Evolutionary conservation across 768 basidiomycete genomes (phyloP).

Genomic region (Paxillus rubicundulus): DNA sequence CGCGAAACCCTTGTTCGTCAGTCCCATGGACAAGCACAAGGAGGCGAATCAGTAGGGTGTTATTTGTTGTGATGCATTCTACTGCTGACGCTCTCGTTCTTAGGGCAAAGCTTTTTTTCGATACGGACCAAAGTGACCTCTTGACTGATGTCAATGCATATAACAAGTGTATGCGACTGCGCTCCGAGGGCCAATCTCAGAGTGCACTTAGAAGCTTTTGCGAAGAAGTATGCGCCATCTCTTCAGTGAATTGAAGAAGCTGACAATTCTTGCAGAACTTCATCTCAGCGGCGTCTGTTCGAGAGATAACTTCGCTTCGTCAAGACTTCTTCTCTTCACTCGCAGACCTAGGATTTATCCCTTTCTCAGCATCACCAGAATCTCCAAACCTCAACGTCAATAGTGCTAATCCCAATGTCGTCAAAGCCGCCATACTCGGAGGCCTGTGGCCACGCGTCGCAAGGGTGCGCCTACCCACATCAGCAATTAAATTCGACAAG

Average conservation of each 20-base stretch:
- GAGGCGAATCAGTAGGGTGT: constrained; percentile 63
- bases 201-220: constrained; percentile 57
- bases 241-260: background rate
- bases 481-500: constrained; percentile 80
- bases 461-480: constrained; percentile 68
- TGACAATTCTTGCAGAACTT: constrained; percentile 57
- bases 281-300: constrained; percentile 68
- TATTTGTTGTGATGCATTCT: background rate
- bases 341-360: constrained; percentile 66
- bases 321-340: constrained; percentile 75
- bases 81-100: background rate
- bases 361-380: constrained; percentile 42
- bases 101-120: constrained; percentile 74
- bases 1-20: constrained; percentile 83
- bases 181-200: constrained; percentile 48
- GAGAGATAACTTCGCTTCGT: constrained; percentile 76
- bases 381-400: constrained; percentile 60
- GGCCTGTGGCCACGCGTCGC: constrained; percentile 87
- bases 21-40: constrained; percentile 79
- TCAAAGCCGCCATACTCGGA: constrained; percentile 83
- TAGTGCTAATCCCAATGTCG: constrained; percentile 63
- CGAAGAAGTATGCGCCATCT: constrained; percentile 49
- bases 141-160: constrained; percentile 81
- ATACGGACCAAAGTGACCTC: constrained; percentile 74
- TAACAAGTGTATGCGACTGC: constrained; percentile 54